Conservation (phyloP, 129 eudicot genomes). For the Solidago caesia region DNA sequence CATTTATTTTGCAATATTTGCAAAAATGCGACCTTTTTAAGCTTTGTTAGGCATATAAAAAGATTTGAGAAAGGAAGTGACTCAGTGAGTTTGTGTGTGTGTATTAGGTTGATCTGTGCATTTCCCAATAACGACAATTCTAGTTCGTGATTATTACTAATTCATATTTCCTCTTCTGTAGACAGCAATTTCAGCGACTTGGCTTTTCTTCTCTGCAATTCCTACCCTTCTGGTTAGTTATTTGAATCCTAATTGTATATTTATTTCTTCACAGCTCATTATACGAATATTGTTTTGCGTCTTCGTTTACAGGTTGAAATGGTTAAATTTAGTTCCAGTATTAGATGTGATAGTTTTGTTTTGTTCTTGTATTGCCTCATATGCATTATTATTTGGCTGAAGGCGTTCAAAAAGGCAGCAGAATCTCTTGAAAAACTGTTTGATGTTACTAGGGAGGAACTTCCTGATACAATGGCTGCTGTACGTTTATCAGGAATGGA, state of each 20-base stretch:
- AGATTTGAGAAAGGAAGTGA: neutral
- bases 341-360: slow-evolving; percentile 1
- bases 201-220: slow-evolving; percentile 79
- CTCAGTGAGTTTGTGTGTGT: neutral
- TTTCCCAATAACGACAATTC: neutral
- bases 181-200: slow-evolving; percentile 76
- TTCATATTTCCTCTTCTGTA: slow-evolving; percentile 28
- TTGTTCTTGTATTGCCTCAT: slow-evolving; percentile 6
- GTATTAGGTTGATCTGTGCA: no score
- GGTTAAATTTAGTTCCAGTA: neutral
- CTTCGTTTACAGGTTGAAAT: neutral
- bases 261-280: neutral
- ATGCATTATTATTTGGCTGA: slow-evolving; percentile 17
- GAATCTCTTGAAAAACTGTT: slow-evolving; percentile 82
- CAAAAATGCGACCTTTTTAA: no score
- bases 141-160: slow-evolving; percentile 15
- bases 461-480: slow-evolving; percentile 97
- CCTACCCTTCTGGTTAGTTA: slow-evolving; percentile 79
- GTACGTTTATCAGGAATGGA: slow-evolving; percentile 97
- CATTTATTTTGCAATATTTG: no score
- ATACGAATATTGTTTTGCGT: neutral
- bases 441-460: slow-evolving; percentile 87
- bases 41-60: neutral
- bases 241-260: slow-evolving; percentile 14
- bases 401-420: slow-evolving; percentile 97